Percentiles rank a stretch among this genome's conserved stretches.
Conservation (phyloP, 768 basidiomycete species). For the Multifurca ochricompacta region DNA sequence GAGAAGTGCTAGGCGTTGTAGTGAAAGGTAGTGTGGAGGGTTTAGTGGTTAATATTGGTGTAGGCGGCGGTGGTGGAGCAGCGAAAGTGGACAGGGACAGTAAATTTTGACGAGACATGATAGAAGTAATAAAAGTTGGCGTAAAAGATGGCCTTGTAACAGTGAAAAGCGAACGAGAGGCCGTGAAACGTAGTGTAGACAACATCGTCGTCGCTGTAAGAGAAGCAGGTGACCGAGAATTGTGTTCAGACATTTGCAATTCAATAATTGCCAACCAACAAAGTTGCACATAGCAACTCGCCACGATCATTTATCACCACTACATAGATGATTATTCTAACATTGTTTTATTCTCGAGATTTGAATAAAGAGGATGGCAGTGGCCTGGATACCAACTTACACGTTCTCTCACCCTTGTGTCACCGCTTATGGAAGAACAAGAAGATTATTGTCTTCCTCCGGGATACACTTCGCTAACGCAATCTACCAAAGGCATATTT, state of each 20-base stretch:
- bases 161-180: slow-evolving; percentile 2
- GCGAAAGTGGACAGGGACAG: not conserved
- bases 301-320: not conserved
- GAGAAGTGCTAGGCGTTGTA: slow-evolving; percentile 3
- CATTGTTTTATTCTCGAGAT: not conserved
- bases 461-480: not conserved
- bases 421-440: slow-evolving; percentile 13
- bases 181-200: slow-evolving; percentile 4
- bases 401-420: not conserved
- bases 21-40: not conserved
- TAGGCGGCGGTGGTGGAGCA: not conserved
- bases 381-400: slow-evolving; percentile 4
- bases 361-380: not conserved
- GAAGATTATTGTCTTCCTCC: slow-evolving; percentile 7
- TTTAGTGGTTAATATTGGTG: not conserved
- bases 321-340: not conserved
- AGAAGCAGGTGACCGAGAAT: not conserved
- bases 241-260: slow-evolving; percentile 9
- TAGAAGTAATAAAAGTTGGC: too few relatives aligned
- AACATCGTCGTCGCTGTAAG: slow-evolving; percentile 2
- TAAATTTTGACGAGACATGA: slow-evolving; percentile 2
- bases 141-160: slow-evolving; percentile 14
- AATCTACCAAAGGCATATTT: slow-evolving; percentile 6
- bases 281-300: not conserved
- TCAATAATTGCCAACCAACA: too few relatives aligned